These are phyloP conservation scores for Alternaria consortialis DNA, from an alignment of 2,329 filamentous ascomycete species.

Conservation along the genomic window DNA sequence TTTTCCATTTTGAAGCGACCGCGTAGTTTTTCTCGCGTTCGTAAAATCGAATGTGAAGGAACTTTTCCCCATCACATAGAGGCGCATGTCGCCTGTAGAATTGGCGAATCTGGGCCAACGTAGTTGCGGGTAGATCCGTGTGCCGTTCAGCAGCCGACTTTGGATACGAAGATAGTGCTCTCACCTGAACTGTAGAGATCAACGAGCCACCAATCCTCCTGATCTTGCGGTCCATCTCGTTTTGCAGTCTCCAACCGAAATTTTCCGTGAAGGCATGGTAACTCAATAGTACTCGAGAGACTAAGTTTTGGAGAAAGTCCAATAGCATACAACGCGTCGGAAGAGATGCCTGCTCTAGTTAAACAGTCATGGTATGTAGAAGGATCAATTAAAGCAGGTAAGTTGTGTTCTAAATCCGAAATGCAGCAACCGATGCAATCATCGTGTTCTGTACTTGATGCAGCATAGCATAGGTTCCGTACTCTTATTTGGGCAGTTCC, in stretches of 20 bases:
- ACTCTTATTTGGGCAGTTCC: slow-evolving; percentile 11
- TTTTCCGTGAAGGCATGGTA: slow-evolving; percentile 19
- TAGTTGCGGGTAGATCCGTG: slow-evolving; percentile 5
- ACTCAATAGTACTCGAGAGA: slow-evolving; percentile 7
- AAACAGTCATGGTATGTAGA: slow-evolving; percentile 8
- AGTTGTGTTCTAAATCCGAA: slow-evolving; percentile 19
- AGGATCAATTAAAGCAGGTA: slow-evolving; percentile 16
- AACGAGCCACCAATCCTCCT: slow-evolving; percentile 18
- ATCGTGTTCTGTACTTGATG: slow-evolving; percentile 1
- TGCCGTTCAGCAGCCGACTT: slow-evolving; percentile 4
- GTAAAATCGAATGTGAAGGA: slow-evolving; percentile 21
- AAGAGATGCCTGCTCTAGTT: background rate
- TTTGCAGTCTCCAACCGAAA: slow-evolving; percentile 17
- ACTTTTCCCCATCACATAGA: slow-evolving; percentile 20
- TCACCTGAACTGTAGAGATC: slow-evolving; percentile 22
- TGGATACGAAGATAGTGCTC: background rate
- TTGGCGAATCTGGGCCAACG: slow-evolving; percentile 7
- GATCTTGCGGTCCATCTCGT: background rate
- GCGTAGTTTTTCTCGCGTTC: slow-evolving; percentile 12
- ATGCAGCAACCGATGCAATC: slow-evolving; percentile 17
- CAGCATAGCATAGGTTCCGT: slow-evolving; percentile 18
- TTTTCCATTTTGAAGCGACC: slow-evolving; percentile 7
- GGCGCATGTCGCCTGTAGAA: slow-evolving; percentile 13
- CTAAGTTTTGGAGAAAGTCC: slow-evolving; percentile 9
- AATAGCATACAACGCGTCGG: slow-evolving; percentile 11